Percentiles rank a stretch among this genome's conserved stretches.
phyloP scores from a whole-genome alignment of 441 rosid species.

The Pelargonium cotyledonis region DNA sequence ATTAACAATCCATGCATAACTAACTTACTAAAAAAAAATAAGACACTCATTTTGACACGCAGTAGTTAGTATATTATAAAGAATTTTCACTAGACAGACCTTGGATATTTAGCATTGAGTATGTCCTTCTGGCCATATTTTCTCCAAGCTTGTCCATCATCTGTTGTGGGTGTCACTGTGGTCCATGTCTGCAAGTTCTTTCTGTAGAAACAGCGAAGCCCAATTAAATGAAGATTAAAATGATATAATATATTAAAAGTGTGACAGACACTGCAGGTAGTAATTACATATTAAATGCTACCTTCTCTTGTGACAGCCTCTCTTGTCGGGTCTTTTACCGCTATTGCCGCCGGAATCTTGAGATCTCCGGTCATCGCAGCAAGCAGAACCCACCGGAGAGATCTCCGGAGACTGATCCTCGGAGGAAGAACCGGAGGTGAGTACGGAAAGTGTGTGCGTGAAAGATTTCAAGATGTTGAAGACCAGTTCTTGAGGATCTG shows the following conservation, averaged over 20 bases:
- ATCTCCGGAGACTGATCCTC: constrained; percentile 20
- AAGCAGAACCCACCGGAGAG: constrained; percentile 32
- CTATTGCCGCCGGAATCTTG: constrained; percentile 42
- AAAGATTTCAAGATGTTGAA: constrained; percentile 52
- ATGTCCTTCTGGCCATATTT: constrained; percentile 83
- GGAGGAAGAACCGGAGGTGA: constrained; percentile 22
- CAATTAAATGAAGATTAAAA: too few relatives aligned
- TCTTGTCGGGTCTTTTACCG: constrained; percentile 41
- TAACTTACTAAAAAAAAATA: too few relatives aligned
- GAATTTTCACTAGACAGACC: constrained; percentile 27
- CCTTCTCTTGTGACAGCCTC: constrained; percentile 84
- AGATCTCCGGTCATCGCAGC: constrained; percentile 34
- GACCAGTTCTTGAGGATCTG: constrained; percentile 27
- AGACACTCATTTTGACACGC: too few relatives aligned
- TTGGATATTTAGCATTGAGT: constrained; percentile 57
- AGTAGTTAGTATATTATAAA: too few relatives aligned
- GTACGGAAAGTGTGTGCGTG: constrained; percentile 33
- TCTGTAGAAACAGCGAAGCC: constrained; percentile 28
- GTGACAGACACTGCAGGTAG: neutral
- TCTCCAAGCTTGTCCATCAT: constrained; percentile 70
- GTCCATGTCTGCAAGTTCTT: constrained; percentile 37
- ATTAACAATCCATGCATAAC: too few relatives aligned
- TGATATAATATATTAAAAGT: too few relatives aligned
- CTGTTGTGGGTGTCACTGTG: constrained; percentile 24
- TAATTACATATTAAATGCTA: constrained; percentile 22